These are phyloP conservation scores for Zymoseptoria brevis DNA, from an alignment of 2,329 filamentous ascomycete species.

Conservation along the genomic window DNA sequence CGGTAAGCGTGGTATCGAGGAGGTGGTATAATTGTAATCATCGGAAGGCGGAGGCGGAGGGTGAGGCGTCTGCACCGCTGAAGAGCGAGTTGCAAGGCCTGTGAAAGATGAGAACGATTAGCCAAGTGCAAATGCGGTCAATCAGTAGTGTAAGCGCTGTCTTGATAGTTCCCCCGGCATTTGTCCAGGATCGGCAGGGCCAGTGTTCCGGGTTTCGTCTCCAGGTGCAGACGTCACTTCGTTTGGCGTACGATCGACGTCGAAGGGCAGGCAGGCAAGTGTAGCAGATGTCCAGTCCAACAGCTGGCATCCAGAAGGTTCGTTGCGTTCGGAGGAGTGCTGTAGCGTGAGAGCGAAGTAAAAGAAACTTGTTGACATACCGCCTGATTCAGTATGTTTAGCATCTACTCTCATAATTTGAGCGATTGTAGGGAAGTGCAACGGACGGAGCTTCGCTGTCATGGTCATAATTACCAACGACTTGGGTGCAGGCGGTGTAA, in stretches of 20 bases:
- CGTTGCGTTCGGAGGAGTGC: neutral
- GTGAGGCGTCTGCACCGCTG: neutral
- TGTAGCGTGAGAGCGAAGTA: neutral
- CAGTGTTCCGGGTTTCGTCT: neutral
- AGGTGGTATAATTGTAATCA: neutral
- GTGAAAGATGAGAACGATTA: neutral
- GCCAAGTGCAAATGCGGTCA: neutral
- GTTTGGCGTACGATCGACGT: neutral
- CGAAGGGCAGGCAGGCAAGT: slow-evolving; percentile 2
- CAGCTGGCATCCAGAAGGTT: neutral
- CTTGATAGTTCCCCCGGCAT: neutral
- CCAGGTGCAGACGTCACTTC: neutral
- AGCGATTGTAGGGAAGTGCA: neutral
- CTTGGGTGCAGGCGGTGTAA: neutral
- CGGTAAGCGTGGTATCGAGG: slow-evolving; percentile 3
- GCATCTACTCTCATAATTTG: neutral
- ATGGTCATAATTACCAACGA: neutral
- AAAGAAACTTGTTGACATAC: neutral
- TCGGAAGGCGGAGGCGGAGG: neutral
- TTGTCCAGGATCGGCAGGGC: neutral
- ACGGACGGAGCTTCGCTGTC: neutral
- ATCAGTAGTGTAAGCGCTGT: neutral
- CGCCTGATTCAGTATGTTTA: neutral
- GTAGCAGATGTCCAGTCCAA: neutral
- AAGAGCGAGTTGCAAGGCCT: neutral